Base-by-base conservation (phyloP, 495 filamentous ascomycete species). In the Tuber brumale region DNA sequence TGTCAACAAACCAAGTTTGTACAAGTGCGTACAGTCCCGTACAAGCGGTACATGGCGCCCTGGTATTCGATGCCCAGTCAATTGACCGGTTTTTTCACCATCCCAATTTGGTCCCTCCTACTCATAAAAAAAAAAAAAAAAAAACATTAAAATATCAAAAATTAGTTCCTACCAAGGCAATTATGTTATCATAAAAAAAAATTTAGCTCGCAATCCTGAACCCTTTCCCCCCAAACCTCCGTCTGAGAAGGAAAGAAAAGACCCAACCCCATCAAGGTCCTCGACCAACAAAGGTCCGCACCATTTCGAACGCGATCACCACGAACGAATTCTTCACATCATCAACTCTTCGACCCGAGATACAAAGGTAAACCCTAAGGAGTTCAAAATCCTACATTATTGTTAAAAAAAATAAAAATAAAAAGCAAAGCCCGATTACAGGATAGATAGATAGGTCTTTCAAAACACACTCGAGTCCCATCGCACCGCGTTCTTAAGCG, bases 401-500 rank as follows among this genome's bases (percentile, higher is more conserved):
- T 3, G 3, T n/a, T n/a, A n/a, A 23, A 61, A n/a, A 27, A 10
- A 45, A 18, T 16, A 12, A 31, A 10, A 1, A 45, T 12, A 18
- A 45, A 66, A 27, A 19, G 10, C 10, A 35, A 18, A 35, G 0
- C 57, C 18, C 57, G 27, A 66, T 27, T 6, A 66, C 12, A 35
- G 16, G 57, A 66, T 31, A 39, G 37, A n/a, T 41, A 27, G 23
- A 66, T 35, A 66, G 57, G 57, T 31, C 27, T 19, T 27, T 31
- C 3, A 6, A 35, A 31, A 35, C 57, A 5, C 27, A 66, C 27
- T 35, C 37, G 37, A 39, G 37, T 19, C 57, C 27, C 5, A 66
- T 66, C 57, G 57, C 57, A 66, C 27, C 57, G 57, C 57, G 57
- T 66, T 35, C 57, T 31, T 66, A 66, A 66, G 27, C 57, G 57